phyloP scores from a whole-genome alignment of 2,329 filamentous ascomycete genomes.

The Ramularia endophylla region DNA sequence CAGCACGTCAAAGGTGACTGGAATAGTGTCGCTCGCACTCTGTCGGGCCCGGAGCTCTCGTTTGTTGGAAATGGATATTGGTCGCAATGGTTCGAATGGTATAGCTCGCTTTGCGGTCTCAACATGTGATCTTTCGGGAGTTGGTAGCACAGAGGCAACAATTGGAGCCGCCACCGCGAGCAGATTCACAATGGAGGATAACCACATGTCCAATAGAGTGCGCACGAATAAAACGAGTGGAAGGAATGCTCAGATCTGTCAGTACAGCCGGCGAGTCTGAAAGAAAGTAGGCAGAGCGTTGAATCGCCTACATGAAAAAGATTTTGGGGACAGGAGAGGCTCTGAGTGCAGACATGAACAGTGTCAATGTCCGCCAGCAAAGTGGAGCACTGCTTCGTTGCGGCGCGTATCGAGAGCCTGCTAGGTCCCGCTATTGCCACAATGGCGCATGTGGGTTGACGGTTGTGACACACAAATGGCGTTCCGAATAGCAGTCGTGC shows the following conservation, averaged over 20 bases:
- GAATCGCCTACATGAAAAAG: slow-evolving; percentile 1
- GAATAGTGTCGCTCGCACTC: slow-evolving; percentile 23
- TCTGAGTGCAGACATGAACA: background rate
- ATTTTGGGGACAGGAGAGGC: background rate
- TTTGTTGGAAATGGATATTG: slow-evolving; percentile 5
- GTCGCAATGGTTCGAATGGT: slow-evolving; percentile 6
- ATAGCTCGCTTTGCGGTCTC: slow-evolving; percentile 4
- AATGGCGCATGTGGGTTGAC: slow-evolving; percentile 1
- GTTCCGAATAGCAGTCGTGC: slow-evolving; percentile 8
- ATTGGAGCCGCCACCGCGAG: slow-evolving; percentile 12
- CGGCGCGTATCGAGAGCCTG: slow-evolving; percentile 9
- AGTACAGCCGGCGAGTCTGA: too few relatives aligned
- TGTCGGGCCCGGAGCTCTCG: slow-evolving; percentile 5
- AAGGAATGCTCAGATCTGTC: too few relatives aligned
- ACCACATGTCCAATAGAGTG: slow-evolving; percentile 11
- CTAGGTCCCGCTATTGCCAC: background rate
- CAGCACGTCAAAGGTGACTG: slow-evolving; percentile 57
- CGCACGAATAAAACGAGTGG: too few relatives aligned
- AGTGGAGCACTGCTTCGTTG: slow-evolving; percentile 4
- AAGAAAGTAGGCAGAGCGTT: slow-evolving; percentile 1
- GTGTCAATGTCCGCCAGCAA: background rate
- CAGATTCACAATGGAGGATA: slow-evolving; percentile 12
- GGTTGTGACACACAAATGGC: slow-evolving; percentile 7
- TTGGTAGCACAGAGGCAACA: slow-evolving; percentile 13
- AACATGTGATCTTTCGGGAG: slow-evolving; percentile 6